These are phyloP conservation scores for Chalaropsis thielavioides DNA, from an alignment of 2,329 filamentous ascomycete genomes.

Conservation along the genomic window DNA sequence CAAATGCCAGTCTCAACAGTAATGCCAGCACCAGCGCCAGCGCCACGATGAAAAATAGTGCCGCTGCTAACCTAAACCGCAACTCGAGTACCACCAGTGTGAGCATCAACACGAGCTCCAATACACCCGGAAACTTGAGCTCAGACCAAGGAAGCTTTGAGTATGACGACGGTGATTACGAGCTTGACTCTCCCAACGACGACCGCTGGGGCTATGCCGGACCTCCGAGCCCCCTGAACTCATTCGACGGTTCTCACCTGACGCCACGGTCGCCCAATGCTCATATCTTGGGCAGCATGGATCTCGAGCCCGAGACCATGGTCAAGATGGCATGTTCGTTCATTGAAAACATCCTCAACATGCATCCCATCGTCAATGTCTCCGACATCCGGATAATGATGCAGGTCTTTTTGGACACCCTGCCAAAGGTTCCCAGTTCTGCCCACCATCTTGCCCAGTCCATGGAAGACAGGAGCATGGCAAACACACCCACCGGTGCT, in stretches of 20 bases:
- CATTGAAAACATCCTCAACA: conserved; percentile 46
- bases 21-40: background rate
- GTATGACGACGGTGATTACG: conserved; percentile 31
- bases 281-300: conserved; percentile 21
- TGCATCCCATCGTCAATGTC: conserved; percentile 49
- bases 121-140: background rate
- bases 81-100: background rate
- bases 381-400: conserved; percentile 39
- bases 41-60: background rate
- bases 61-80: background rate
- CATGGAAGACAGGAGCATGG: conserved; percentile 1
- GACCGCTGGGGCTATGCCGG: conserved; percentile 47
- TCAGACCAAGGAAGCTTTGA: conserved; percentile 28
- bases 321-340: conserved; percentile 42
- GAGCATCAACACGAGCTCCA: background rate
- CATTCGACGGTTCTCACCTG: conserved; percentile 17
- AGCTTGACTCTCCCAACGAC: conserved; percentile 30
- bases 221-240: conserved; percentile 30
- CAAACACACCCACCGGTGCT: background rate
- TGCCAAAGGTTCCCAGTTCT: conserved; percentile 24
- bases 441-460: background rate
- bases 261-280: background rate
- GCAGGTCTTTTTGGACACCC: conserved; percentile 35
- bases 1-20: background rate
- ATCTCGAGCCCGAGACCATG: conserved; percentile 38